phyloP scores from a whole-genome alignment of 768 basidiomycete species.

The Agaricus blazei region DNA sequence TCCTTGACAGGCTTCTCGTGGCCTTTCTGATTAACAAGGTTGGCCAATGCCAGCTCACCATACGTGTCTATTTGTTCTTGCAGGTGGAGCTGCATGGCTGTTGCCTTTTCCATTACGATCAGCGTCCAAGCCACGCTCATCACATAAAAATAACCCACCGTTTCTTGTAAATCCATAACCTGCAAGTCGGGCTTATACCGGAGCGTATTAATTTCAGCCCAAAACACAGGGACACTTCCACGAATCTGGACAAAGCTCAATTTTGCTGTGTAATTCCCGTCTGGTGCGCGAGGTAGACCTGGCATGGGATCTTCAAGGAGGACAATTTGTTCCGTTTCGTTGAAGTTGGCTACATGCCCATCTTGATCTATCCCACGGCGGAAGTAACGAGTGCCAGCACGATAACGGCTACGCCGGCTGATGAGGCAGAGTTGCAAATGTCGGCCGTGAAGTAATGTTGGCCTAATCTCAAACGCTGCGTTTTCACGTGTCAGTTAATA shows the following conservation, averaged over 20 bases:
- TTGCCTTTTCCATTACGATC: neutral
- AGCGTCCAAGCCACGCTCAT: neutral
- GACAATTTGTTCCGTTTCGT: constrained; percentile 95
- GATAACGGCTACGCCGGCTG: constrained; percentile 88
- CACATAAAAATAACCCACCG: constrained; percentile 43
- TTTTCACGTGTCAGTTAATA: constrained; percentile 3
- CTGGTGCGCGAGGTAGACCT: neutral
- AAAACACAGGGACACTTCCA: constrained; percentile 91
- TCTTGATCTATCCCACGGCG: constrained; percentile 85
- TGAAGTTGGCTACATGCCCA: constrained; percentile 94
- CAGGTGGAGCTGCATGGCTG: constrained; percentile 68
- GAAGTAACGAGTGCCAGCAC: constrained; percentile 97
- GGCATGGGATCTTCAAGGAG: constrained; percentile 56
- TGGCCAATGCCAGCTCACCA: constrained; percentile 77
- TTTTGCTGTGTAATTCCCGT: constrained; percentile 27
- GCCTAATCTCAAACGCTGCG: constrained; percentile 82
- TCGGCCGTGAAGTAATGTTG: constrained; percentile 68
- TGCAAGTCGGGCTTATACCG: constrained; percentile 96
- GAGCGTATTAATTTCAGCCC: constrained; percentile 94
- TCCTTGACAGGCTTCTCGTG: constrained; percentile 94
- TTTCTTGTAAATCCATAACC: constrained; percentile 88
- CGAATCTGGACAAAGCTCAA: constrained; percentile 91
- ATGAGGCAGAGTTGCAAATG: constrained; percentile 83
- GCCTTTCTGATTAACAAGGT: constrained; percentile 91
- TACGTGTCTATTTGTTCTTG: constrained; percentile 68